Evolutionary conservation across 2,329 filamentous ascomycete genomes (phyloP).

Genomic region (Massarina eburnea): DNA sequence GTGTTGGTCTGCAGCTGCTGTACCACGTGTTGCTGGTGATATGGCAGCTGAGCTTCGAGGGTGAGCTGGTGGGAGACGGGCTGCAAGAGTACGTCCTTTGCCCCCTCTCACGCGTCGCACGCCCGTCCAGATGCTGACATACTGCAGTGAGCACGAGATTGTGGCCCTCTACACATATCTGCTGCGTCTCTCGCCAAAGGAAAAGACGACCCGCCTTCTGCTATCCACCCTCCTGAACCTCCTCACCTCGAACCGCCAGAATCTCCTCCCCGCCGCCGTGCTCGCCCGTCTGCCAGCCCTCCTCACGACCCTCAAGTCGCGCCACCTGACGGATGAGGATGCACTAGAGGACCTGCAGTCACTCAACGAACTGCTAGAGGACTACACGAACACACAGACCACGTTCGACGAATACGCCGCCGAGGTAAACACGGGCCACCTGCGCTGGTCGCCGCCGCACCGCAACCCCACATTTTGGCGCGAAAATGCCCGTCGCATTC

Average conservation of each 20-base stretch:
- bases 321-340: constrained; percentile 55
- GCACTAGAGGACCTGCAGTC: constrained; percentile 53
- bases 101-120: too few species aligned
- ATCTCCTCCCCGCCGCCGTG: constrained; percentile 77
- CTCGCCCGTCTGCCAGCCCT: constrained; percentile 76
- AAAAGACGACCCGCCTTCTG: constrained; percentile 92
- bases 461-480: constrained; percentile 85
- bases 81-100: constrained; percentile 71
- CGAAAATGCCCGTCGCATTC: constrained; percentile 84
- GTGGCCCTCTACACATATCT: constrained; percentile 90
- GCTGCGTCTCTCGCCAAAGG: constrained; percentile 88
- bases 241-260: constrained; percentile 69
- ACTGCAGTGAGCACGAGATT: constrained; percentile 81
- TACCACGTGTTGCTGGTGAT: constrained; percentile 92
- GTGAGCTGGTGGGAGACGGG: constrained; percentile 68
- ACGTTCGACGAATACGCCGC: constrained; percentile 72
- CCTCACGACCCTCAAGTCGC: constrained; percentile 58
- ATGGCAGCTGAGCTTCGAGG: constrained; percentile 96
- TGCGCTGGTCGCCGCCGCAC: constrained; percentile 92
- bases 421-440: constrained; percentile 81
- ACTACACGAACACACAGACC: constrained; percentile 73
- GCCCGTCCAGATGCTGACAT: constrained; percentile 13
- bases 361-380: constrained; percentile 69
- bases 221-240: constrained; percentile 89
- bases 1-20: constrained; percentile 86